Base-by-base conservation (phyloP, 176 grass and related monocot genomes). In the Phoenix roebelenii region DNA sequence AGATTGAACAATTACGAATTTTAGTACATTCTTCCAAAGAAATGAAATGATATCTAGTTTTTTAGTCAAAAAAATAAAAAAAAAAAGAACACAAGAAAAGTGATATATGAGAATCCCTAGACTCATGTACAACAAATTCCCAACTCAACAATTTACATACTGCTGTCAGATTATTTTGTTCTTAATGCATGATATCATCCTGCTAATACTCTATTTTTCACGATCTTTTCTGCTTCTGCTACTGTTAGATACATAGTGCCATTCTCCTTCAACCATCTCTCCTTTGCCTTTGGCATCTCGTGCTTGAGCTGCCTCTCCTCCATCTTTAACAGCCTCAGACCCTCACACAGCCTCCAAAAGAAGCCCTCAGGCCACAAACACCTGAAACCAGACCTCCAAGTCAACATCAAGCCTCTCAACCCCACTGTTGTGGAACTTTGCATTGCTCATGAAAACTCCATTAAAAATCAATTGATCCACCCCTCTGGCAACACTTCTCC, bases 311-410 rank as follows among this genome's bases (percentile, higher is more conserved):
- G 58, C 59, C 59, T 69, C 49, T 85, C 63, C 48, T 83, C 79
- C 58, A 74, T 55, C 49, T 82, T 75, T 25, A 88, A 59, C 56
- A 98, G 18, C 58, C 66, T 98, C 64, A 85, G 57, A 60, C 73
- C 84, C 4, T 92, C 87, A 0, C 60, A 69, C 56, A 98, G 49
- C 51, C 57, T 88, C 4, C 81, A 68, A 48, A 98, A 98, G 66
- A 98, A 92, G 29, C 82, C 84, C 75, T 83, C 84, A 9, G 88
- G 93, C 73, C 63, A 61, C 74, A 54, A 98, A 98, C 55, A 88
- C 61, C 12, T 75, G 76, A 59, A 89, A 79, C 66, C 89, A 50
- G 53, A 83, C 71, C 60, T 78, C 77, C 28, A 92, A 23, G 65
- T 92, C 82, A 17, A 71, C 66, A 44, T 39, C 22, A 59, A 98